Evolutionary conservation across 1,139 yeast species (phyloP).

Genomic region (Diutina pseudorugosa): DNA sequence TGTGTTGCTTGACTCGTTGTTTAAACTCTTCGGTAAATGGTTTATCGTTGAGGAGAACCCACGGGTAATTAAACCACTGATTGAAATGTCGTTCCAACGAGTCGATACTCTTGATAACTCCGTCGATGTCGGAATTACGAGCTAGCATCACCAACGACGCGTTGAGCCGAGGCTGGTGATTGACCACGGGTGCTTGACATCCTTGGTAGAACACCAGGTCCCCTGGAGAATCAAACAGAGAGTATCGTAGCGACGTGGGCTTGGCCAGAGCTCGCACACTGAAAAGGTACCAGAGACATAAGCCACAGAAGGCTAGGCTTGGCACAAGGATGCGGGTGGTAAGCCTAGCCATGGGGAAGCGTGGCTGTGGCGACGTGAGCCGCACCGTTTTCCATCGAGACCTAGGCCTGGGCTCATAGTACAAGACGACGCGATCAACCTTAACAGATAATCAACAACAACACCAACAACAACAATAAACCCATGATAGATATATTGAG

Average conservation of each 20-base stretch:
- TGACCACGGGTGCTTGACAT: neutral
- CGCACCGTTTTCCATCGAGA: neutral
- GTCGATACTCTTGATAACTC: neutral
- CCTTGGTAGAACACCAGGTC: neutral
- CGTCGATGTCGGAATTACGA: neutral
- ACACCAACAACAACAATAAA: too few relatives aligned
- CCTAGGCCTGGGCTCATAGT: too few relatives aligned
- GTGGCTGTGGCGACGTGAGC: neutral
- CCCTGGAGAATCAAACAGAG: neutral
- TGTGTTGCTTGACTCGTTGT: conserved; percentile 6
- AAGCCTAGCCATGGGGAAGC: neutral
- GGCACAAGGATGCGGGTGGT: neutral
- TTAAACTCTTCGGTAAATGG: conserved; percentile 9
- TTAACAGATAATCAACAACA: too few relatives aligned
- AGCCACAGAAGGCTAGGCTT: neutral
- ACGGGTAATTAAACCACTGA: conserved; percentile 4
- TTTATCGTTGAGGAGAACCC: conserved; percentile 5
- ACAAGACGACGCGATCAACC: too few relatives aligned
- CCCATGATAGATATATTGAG: too few relatives aligned
- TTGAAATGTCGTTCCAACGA: conserved; percentile 1
- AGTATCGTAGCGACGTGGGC: neutral
- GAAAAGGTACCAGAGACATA: neutral
- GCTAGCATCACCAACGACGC: conserved; percentile 10
- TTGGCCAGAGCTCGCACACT: neutral
- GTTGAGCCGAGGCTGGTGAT: conserved; percentile 6